phyloP scores from a whole-genome alignment of 139 green algal genomes.

The Ettlia oleoabundans region DNA sequence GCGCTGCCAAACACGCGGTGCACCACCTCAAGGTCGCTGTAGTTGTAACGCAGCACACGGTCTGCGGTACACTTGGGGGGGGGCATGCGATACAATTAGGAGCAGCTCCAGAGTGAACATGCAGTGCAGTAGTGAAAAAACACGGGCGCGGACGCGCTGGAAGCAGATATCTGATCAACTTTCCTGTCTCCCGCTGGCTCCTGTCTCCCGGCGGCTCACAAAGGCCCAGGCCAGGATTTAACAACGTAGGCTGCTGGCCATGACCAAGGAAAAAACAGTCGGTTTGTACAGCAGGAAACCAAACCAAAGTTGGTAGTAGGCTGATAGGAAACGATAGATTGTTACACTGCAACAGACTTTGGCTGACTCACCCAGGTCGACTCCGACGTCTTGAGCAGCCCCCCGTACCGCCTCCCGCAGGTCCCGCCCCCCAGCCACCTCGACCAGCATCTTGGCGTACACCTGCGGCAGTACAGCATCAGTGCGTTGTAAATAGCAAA shows the following conservation, averaged over 20 bases:
- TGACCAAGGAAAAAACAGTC: no score
- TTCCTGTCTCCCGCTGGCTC: no score
- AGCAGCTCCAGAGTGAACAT: neutral
- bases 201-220: no score
- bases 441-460: conserved; percentile 8
- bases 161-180: no score
- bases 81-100: neutral
- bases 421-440: conserved; percentile 6
- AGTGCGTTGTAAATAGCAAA: neutral
- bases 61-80: neutral
- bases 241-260: no score
- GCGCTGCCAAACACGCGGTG: conserved; percentile 29
- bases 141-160: no score
- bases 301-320: neutral
- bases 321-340: neutral
- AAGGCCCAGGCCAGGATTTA: no score
- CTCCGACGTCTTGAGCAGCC: conserved; percentile 9
- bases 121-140: neutral
- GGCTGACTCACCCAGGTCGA: conserved; percentile 15
- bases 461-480: neutral
- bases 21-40: conserved; percentile 15
- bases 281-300: neutral
- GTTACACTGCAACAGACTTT: neutral
- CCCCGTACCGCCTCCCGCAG: neutral
- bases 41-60: conserved; percentile 5